These are phyloP conservation scores for Pseudocercospora pini-densiflorae DNA, from an alignment of 2,329 filamentous ascomycete genomes.

Conservation along the genomic window DNA sequence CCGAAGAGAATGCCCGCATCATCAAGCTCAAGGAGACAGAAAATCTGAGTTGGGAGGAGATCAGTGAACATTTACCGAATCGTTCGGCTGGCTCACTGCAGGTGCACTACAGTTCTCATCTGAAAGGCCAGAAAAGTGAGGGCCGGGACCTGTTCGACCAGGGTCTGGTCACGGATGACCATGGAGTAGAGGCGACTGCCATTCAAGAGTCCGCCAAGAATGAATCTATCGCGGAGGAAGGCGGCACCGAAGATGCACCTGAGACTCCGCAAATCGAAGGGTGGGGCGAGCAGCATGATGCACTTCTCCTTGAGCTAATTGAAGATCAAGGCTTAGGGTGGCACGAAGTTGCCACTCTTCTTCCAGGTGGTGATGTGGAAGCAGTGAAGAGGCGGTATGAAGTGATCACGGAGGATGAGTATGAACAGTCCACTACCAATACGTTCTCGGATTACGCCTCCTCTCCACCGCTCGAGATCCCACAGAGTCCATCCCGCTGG, in stretches of 20 bases:
- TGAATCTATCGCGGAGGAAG: background rate
- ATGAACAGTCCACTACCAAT: background rate
- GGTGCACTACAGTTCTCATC: background rate
- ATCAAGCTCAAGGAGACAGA: background rate
- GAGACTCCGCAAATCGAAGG: background rate
- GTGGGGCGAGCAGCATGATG: background rate
- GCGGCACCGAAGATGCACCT: background rate
- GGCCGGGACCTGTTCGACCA: background rate
- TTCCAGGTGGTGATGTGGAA: constrained; percentile 7
- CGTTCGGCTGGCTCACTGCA: background rate
- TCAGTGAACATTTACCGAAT: background rate
- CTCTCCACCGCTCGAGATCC: background rate
- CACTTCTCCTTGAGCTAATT: constrained; percentile 14
- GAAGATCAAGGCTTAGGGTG: constrained; percentile 33
- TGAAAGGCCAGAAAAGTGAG: background rate
- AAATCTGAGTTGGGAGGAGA: background rate
- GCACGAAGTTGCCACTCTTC: constrained; percentile 22
- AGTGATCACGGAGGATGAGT: constrained; percentile 1
- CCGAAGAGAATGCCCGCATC: background rate
- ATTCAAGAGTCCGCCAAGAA: background rate
- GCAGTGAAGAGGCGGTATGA: constrained; percentile 5
- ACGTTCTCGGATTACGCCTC: background rate
- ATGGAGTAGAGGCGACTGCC: background rate
- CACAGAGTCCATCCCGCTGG: background rate
- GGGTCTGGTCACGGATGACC: background rate